Evolutionary conservation across 2,329 filamentous ascomycete genomes (phyloP), one percentile per base, ranked within the genome.

Genomic region (Paraphaeosphaeria minitans): DNA sequence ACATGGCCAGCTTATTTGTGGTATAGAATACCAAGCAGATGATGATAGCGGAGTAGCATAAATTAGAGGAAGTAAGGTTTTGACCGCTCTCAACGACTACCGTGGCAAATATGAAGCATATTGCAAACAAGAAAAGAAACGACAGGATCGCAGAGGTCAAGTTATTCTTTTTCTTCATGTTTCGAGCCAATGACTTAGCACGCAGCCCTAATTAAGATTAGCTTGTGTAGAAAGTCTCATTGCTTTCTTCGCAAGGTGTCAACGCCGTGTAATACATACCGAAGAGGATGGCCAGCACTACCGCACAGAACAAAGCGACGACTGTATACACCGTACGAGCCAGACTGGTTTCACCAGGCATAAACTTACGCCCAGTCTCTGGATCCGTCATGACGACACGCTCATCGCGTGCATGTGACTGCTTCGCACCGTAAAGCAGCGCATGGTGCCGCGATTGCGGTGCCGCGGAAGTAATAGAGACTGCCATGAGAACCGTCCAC

Each of bases 1-100:
- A 70, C 59, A 76, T 69, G 22, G 66, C 54, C 2, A 73, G 56
- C 47, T 79, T 78, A 54, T 66, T 71, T 8, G 61, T 61, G 14
- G 77, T 66, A 55, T 78, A 78, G 60, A 78, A 79, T 22, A 72
- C 69, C 1, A 79, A 57, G 54, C 77, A 79, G 29, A 76, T 66
- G 56, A 76, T 69, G 41, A 75, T 73, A 2, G 74, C 70, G 0
- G 68, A 65, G 22, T 67, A 66, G 56, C 76, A 79, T 19, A 67
- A 56, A 13, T 55, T 45, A n/a, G 63, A 53, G 16, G 68, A 65
- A 12, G 58, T 55, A 9, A 76, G 57, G 12, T 69, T 68, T 10
- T 72, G 60, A 0, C 69, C 73, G 14, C 56, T 66, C 35, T 74
- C 63, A 0, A 76, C 58, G 33, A 77, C 57, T 1, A 70, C 55